These are phyloP conservation scores for Penicillium silybi DNA, from an alignment of 495 filamentous ascomycete species.

Conservation along the genomic window DNA sequence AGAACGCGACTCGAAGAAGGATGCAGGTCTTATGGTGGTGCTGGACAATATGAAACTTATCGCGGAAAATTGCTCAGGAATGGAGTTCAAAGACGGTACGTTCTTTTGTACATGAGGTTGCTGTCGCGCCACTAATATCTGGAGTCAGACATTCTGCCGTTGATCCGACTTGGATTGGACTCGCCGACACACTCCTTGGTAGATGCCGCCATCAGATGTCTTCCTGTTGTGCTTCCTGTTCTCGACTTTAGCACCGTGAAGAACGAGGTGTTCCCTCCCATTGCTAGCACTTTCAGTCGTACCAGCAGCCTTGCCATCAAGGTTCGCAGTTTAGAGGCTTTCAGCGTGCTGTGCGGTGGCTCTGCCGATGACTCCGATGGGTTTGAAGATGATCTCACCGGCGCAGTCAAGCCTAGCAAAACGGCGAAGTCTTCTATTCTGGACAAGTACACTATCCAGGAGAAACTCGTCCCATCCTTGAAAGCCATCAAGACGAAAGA, in stretches of 20 bases:
- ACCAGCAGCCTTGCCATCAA: constrained; percentile 94
- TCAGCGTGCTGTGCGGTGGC: constrained; percentile 84
- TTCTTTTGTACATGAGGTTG: neutral
- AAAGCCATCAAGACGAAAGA: constrained; percentile 96
- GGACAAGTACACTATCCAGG: constrained; percentile 96
- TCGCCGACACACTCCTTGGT: constrained; percentile 84
- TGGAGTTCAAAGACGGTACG: constrained; percentile 90
- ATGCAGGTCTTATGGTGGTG: constrained; percentile 86
- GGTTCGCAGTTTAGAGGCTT: constrained; percentile 83
- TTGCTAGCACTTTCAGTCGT: constrained; percentile 83
- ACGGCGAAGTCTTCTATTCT: constrained; percentile 67
- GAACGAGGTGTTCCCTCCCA: constrained; percentile 87
- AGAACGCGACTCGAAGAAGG: constrained; percentile 77
- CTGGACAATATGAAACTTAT: constrained; percentile 76
- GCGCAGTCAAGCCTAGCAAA: constrained; percentile 48
- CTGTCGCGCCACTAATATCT: constrained; percentile 4
- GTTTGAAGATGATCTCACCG: constrained; percentile 66
- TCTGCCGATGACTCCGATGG: constrained; percentile 34
- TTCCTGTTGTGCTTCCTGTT: constrained; percentile 70
- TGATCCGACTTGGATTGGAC: constrained; percentile 76
- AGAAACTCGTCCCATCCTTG: constrained; percentile 87
- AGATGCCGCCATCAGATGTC: constrained; percentile 71
- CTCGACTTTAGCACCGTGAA: constrained; percentile 96
- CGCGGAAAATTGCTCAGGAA: constrained; percentile 74
- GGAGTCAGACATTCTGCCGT: constrained; percentile 71